Percentiles rank a stretch among this genome's conserved stretches.
phyloP scores from a whole-genome alignment of 2,329 filamentous ascomycete genomes.

The Septoria petroselini region DNA sequence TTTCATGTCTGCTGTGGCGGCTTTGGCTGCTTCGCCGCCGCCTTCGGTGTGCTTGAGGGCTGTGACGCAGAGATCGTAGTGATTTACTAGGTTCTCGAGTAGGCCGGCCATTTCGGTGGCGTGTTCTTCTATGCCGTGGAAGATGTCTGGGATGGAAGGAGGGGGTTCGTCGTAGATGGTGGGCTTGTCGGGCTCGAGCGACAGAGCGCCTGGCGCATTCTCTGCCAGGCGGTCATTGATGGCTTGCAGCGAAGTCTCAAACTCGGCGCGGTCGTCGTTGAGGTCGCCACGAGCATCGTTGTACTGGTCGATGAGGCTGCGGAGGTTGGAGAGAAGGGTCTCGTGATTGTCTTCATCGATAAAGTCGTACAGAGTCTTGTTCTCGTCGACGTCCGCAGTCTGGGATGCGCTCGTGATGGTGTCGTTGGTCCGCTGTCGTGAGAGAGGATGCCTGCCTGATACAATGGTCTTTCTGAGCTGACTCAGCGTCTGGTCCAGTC shows the following conservation, averaged over 20 bases:
- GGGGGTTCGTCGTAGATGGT: constrained; percentile 34
- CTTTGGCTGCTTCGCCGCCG: constrained; percentile 48
- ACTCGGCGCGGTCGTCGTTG: constrained; percentile 57
- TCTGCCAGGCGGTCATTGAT: constrained; percentile 22
- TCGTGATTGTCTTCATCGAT: constrained; percentile 70
- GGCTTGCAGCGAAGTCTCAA: constrained; percentile 61
- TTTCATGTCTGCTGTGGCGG: constrained; percentile 36
- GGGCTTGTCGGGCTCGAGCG: constrained; percentile 31
- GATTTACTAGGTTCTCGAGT: constrained; percentile 74
- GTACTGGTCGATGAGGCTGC: constrained; percentile 67
- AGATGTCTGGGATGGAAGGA: constrained; percentile 44
- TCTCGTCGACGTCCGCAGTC: constrained; percentile 14
- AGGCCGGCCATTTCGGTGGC: constrained; percentile 79
- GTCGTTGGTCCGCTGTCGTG: constrained; percentile 28
- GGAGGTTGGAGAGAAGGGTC: constrained; percentile 62
- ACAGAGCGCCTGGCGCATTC: constrained; percentile 10
- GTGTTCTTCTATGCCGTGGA: constrained; percentile 62
- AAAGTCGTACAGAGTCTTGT: constrained; percentile 68
- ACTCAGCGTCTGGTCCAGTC: constrained; percentile 64
- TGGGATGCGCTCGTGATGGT: constrained; percentile 7
- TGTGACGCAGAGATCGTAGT: constrained; percentile 91
- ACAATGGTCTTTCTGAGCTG: constrained; percentile 63
- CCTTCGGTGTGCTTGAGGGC: constrained; percentile 84
- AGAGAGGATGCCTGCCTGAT: constrained; percentile 60
- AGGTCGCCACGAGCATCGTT: constrained; percentile 64